Percentiles rank a stretch among this genome's conserved stretches.
These are phyloP conservation scores for Colletotrichum musicola DNA, from an alignment of 2,329 filamentous ascomycete species.

Conservation along the genomic window DNA sequence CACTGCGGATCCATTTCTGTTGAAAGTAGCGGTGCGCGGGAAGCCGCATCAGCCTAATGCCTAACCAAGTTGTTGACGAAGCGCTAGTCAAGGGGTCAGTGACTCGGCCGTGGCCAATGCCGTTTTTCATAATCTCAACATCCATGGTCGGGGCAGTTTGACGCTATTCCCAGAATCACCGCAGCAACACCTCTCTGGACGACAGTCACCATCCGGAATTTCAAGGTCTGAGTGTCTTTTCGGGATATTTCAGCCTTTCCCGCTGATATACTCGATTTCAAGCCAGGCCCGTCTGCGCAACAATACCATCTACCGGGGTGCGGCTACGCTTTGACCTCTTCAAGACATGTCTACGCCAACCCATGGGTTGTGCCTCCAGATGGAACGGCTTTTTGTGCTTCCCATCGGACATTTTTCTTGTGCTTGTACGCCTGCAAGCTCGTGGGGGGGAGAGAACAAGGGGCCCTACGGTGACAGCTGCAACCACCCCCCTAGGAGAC, in stretches of 20 bases:
- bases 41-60: slow-evolving; percentile 52
- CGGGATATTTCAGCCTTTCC: neutral
- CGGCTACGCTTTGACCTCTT: neutral
- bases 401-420: slow-evolving; percentile 43
- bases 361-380: slow-evolving; percentile 9
- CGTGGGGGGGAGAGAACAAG: slow-evolving; percentile 53
- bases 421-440: slow-evolving; percentile 55
- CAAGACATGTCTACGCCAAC: neutral
- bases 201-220: slow-evolving; percentile 20
- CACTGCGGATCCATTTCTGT: slow-evolving; percentile 5
- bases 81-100: slow-evolving; percentile 45
- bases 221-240: slow-evolving; percentile 33
- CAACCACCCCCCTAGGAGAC: slow-evolving; percentile 51
- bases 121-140: slow-evolving; percentile 13
- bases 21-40: slow-evolving; percentile 45
- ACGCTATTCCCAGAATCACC: slow-evolving; percentile 19
- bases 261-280: neutral
- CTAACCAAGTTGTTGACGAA: slow-evolving; percentile 44
- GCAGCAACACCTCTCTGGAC: slow-evolving; percentile 1
- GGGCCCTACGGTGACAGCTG: slow-evolving; percentile 54
- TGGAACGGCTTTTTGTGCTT: slow-evolving; percentile 28
- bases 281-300: neutral
- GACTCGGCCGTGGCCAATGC: slow-evolving; percentile 51
- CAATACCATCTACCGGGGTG: neutral
- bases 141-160: slow-evolving; percentile 3